A percentile compares a stretch with the other conserved stretches of the same genome.
Evolutionary conservation across 768 basidiomycete species (phyloP).

Genomic region (Tulasnella sp.): DNA sequence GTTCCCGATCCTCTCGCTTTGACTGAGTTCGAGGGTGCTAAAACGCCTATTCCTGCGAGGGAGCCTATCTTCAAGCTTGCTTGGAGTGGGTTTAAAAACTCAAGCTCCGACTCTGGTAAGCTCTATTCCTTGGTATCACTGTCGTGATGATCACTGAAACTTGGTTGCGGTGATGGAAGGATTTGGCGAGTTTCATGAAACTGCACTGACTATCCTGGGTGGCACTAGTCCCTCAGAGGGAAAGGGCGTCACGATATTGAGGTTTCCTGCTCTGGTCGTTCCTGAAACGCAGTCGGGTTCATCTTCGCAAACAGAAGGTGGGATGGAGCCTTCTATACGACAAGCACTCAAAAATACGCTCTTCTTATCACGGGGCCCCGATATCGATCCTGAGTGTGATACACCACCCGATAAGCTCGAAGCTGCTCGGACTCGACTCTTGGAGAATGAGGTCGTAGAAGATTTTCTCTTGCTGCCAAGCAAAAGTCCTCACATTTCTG

Average conservation of each 20-base stretch:
- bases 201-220: constrained; percentile 64
- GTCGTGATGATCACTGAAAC: no score
- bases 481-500: constrained; percentile 52
- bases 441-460: constrained; percentile 38
- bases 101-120: constrained; percentile 31
- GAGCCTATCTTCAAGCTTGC: constrained; percentile 80
- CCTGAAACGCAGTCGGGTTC: constrained; percentile 21
- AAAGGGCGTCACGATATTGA: constrained; percentile 53
- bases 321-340: constrained; percentile 37
- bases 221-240: constrained; percentile 44
- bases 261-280: constrained; percentile 50
- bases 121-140: not conserved
- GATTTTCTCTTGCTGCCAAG: constrained; percentile 71
- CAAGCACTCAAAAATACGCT: constrained; percentile 53
- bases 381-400: constrained; percentile 27
- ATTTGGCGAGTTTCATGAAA: constrained; percentile 28
- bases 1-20: constrained; percentile 21
- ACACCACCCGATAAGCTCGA: no score
- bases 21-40: constrained; percentile 14
- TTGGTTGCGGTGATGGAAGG: constrained; percentile 1
- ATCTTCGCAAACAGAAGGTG: not conserved
- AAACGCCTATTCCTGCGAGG: constrained; percentile 24
- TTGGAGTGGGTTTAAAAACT: constrained; percentile 68
- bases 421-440: constrained; percentile 47
- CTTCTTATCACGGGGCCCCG: constrained; percentile 26